Percentiles rank a stretch among this genome's conserved stretches.
phyloP scores from a whole-genome alignment of 352 stramenopile species.

The Phytophthora citricola region DNA sequence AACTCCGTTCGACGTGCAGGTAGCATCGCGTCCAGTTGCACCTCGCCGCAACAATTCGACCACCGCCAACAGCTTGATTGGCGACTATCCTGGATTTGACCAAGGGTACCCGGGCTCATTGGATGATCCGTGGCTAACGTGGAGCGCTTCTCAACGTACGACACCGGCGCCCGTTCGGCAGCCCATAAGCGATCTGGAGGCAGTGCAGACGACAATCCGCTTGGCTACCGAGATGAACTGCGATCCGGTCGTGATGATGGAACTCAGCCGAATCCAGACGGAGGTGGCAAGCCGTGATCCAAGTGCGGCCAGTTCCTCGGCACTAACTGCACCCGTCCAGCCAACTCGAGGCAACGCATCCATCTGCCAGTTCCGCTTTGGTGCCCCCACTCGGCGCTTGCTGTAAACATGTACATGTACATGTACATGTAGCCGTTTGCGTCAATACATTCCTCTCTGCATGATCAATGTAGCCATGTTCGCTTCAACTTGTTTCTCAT shows the following conservation, averaged over 20 bases:
- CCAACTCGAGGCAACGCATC: slow-evolving; percentile 28
- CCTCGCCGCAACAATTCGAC: slow-evolving; percentile 12
- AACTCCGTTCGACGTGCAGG: slow-evolving; percentile 23
- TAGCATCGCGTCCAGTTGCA: slow-evolving; percentile 4
- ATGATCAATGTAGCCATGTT: slow-evolving; percentile 27
- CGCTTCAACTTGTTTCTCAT: slow-evolving; percentile 32
- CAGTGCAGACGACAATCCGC: slow-evolving; percentile 68
- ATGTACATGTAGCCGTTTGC: too few species aligned
- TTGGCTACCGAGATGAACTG: slow-evolving; percentile 74
- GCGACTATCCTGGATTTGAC: slow-evolving; percentile 31
- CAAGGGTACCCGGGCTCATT: slow-evolving; percentile 39
- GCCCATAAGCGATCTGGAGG: slow-evolving; percentile 53
- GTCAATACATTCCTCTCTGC: too few species aligned
- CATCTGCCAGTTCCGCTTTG: slow-evolving; percentile 70
- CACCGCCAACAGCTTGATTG: slow-evolving; percentile 12
- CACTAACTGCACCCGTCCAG: slow-evolving; percentile 7
- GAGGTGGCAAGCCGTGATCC: slow-evolving; percentile 43
- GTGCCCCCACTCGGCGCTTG: slow-evolving; percentile 42
- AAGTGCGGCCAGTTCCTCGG: slow-evolving; percentile 14
- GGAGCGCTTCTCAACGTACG: slow-evolving; percentile 47
- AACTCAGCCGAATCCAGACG: slow-evolving; percentile 63
- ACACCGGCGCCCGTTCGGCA: slow-evolving; percentile 24
- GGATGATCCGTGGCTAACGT: slow-evolving; percentile 57
- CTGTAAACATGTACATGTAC: slow-evolving; percentile 16
- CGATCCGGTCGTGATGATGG: slow-evolving; percentile 54